Base-by-base conservation (phyloP, 768 basidiomycete species). In the Trametes elegans region DNA sequence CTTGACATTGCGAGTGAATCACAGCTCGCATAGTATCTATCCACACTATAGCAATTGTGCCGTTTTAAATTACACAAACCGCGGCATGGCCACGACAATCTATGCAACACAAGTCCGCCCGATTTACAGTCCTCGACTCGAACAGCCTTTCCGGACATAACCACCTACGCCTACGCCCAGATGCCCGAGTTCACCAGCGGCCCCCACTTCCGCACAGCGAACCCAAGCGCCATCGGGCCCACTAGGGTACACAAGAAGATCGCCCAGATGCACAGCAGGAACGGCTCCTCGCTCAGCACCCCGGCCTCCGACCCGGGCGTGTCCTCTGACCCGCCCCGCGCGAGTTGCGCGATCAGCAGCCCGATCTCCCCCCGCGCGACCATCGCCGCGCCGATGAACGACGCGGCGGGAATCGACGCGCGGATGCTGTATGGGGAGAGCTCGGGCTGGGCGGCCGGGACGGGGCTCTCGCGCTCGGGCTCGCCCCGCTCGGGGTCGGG, bases 281-380 rank as follows among this genome's bases (percentile, higher is more conserved):
- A 78, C 19, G 72, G 64, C 39, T 76, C 74, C 26, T 72, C 71
- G 7, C 56, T 56, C 23, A 68, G 43, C 5, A 68, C 55, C 13
- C 62, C 61, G 71, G 49, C 4, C 69, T 71, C 16, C 19, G 27
- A 42, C 8, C 21, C 6, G 1, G 45, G 3, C n/a, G 27, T 9
- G 24, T 24, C 14, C 40, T 41, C 40, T 18, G 49, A 4, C 2
- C 58, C 58, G n/a, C 45, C 46, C 11, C 68, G 62, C 0, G 74
- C 73, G 18, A 80, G 68, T 53, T 80, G 72, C 34, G 82, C 79
- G 28, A 86, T 78, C 34, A 85, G 79, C 45, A 87, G 72, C 10
- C 82, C 84, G 26, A 87, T 85, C 66, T 87, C 85, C 0, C 87
- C 87, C 3, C 86, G 76, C 0, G 85, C 79, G 29, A 86, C 78